Conservation (phyloP, 257 asterid species). For the Solanum verrucosum region DNA sequence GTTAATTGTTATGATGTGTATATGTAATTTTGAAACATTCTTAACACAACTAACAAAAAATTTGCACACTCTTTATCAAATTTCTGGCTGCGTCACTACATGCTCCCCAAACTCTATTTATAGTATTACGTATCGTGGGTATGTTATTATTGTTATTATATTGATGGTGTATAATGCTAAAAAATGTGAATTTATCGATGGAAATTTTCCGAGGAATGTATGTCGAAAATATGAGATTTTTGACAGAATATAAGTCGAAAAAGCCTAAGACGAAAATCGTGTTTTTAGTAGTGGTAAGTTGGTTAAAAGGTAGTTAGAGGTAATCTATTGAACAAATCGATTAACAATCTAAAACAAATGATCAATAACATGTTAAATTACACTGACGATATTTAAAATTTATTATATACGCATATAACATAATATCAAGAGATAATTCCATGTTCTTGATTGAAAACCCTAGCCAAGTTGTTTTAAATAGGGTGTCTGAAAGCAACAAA, state of each 20-base stretch:
- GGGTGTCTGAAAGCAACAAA: not conserved
- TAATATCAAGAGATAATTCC: not conserved
- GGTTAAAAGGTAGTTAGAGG: not conserved
- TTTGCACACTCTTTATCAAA: not conserved
- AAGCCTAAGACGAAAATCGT: not conserved
- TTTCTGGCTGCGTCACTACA: not conserved
- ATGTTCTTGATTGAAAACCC: conserved; percentile 3
- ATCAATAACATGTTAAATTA: not conserved
- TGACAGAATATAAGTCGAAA: not conserved
- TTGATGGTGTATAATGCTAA: not conserved
- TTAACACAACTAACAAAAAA: too few species aligned
- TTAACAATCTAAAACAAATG: not conserved
- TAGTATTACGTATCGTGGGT: too few species aligned
- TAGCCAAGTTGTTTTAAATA: conserved; percentile 13
- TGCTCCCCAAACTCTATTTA: not conserved
- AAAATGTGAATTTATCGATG: not conserved
- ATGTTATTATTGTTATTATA: too few species aligned
- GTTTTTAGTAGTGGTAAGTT: not conserved
- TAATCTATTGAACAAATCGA: not conserved
- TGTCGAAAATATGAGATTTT: not conserved
- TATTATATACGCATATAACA: not conserved
- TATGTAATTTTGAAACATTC: not conserved
- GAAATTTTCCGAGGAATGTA: not conserved
- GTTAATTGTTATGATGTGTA: not conserved
- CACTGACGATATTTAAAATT: not conserved